Evolutionary conservation across 805 yeast species (phyloP).

Genomic region (Yarrowia sp.): DNA sequence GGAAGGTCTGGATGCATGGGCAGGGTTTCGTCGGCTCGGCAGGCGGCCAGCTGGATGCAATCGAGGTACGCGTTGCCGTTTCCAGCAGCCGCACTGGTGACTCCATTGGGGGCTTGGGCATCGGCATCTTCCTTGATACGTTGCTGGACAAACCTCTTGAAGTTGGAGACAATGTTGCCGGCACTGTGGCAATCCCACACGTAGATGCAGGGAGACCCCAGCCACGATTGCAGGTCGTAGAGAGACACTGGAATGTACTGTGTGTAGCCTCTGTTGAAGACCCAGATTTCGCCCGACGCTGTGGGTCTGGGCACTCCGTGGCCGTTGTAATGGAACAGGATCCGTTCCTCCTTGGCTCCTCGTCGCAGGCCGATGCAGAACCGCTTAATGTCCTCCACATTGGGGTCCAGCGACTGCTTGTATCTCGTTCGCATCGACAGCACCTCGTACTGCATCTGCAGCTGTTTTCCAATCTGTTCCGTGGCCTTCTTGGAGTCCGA

Average conservation of each 20-base stretch:
- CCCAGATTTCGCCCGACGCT: constrained; percentile 96
- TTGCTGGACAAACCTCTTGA: constrained; percentile 86
- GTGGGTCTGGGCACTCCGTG: constrained; percentile 99
- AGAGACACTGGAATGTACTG: constrained; percentile 96
- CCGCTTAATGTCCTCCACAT: constrained; percentile 92
- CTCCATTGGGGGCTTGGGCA: constrained; percentile 65
- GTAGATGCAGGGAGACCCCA: constrained; percentile 96
- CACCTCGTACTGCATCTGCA: constrained; percentile 89
- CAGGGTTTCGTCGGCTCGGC: constrained; percentile 80
- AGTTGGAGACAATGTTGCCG: constrained; percentile 88
- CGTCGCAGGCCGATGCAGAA: constrained; percentile 88
- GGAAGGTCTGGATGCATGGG: constrained; percentile 96
- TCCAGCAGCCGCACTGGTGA: constrained; percentile 49
- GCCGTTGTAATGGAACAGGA: constrained; percentile 93
- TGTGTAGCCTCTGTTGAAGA: constrained; percentile 94
- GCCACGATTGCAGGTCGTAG: constrained; percentile 95
- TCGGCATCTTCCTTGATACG: constrained; percentile 78
- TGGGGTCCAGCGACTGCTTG: constrained; percentile 91
- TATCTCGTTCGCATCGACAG: constrained; percentile 85
- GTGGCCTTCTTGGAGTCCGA: constrained; percentile 89
- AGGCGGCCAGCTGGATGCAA: constrained; percentile 93
- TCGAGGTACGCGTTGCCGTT: constrained; percentile 60
- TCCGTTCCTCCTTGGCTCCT: constrained; percentile 91
- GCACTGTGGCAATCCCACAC: constrained; percentile 96
- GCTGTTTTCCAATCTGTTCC: constrained; percentile 85